Conservation (phyloP, 2,329 filamentous ascomycete genomes). For the Arachnomyces sp. region DNA sequence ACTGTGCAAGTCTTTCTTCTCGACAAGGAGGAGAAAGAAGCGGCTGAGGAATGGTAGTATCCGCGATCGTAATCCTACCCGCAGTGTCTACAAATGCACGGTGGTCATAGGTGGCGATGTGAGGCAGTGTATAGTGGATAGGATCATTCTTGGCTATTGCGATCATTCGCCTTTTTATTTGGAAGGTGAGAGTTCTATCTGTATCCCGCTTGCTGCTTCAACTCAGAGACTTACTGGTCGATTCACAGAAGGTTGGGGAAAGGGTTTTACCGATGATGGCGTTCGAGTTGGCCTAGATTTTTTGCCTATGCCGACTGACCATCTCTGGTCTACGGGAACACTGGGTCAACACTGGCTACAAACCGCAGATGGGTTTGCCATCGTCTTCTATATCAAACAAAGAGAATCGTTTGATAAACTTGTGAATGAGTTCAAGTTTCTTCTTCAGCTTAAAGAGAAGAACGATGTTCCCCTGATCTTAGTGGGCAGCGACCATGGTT, state of each 20-base stretch:
- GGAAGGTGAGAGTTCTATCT: neutral
- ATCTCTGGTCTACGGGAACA: neutral
- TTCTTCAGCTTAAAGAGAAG: neutral
- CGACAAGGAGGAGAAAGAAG: too few species aligned
- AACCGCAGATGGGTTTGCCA: neutral
- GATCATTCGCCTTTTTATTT: neutral
- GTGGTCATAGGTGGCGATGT: neutral
- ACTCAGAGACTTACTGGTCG: neutral
- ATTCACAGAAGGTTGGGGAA: neutral
- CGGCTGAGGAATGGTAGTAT: too few species aligned
- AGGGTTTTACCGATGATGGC: neutral
- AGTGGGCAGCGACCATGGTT: constrained; percentile 1
- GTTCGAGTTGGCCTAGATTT: neutral
- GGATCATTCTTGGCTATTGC: constrained; percentile 1
- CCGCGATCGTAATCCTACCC: too few species aligned
- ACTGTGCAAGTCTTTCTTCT: too few species aligned
- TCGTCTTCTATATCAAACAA: constrained; percentile 1
- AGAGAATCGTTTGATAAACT: constrained; percentile 1
- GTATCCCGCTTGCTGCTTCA: neutral
- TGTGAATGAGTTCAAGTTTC: neutral
- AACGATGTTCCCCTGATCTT: neutral
- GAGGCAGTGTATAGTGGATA: neutral
- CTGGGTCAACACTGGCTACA: neutral
- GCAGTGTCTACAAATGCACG: too few species aligned
- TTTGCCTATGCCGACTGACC: neutral